Conservation (phyloP, 2,329 filamentous ascomycete genomes). For the Aschersonia sp. region DNA sequence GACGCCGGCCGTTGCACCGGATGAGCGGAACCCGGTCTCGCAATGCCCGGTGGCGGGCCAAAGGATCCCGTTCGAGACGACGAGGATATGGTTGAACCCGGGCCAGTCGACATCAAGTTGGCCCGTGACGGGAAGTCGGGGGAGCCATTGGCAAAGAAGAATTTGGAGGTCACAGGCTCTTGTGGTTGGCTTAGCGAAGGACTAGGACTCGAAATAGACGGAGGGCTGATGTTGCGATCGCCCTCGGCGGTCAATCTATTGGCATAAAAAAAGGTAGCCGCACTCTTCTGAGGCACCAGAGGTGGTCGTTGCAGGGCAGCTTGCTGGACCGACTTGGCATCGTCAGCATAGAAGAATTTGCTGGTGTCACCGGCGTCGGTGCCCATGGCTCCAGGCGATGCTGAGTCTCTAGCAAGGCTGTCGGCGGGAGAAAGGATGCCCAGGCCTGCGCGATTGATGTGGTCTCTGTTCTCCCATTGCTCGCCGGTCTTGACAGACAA, state of each 20-base stretch:
- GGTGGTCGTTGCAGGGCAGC: slow-evolving; percentile 22
- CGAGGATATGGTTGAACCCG: slow-evolving; percentile 31
- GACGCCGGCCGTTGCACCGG: slow-evolving; percentile 31
- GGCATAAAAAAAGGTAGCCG: slow-evolving; percentile 39
- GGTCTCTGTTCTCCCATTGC: slow-evolving; percentile 22
- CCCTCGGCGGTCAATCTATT: slow-evolving; percentile 30
- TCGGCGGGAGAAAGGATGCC: slow-evolving; percentile 17
- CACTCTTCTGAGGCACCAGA: slow-evolving; percentile 26
- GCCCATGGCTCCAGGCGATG: slow-evolving; percentile 11
- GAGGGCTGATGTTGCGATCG: slow-evolving; percentile 18
- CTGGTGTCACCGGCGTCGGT: slow-evolving; percentile 14
- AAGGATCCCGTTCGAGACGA: slow-evolving; percentile 25
- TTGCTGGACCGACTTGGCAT: slow-evolving; percentile 39
- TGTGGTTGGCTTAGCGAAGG: slow-evolving; percentile 19
- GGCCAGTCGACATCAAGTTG: slow-evolving; percentile 18
- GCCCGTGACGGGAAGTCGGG: slow-evolving; percentile 29
- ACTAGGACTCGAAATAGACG: slow-evolving; percentile 14
- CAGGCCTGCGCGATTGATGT: slow-evolving; percentile 11
- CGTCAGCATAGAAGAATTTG: slow-evolving; percentile 89
- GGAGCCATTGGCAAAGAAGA: slow-evolving; percentile 61
- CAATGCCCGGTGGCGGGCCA: slow-evolving; percentile 22
- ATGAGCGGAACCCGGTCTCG: slow-evolving; percentile 7
- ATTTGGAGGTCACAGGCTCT: slow-evolving; percentile 41
- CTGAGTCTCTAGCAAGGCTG: slow-evolving; percentile 12
- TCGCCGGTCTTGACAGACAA: slow-evolving; percentile 24